Conservation (phyloP, 495 filamentous ascomycete species). For the Penicillium canariense region DNA sequence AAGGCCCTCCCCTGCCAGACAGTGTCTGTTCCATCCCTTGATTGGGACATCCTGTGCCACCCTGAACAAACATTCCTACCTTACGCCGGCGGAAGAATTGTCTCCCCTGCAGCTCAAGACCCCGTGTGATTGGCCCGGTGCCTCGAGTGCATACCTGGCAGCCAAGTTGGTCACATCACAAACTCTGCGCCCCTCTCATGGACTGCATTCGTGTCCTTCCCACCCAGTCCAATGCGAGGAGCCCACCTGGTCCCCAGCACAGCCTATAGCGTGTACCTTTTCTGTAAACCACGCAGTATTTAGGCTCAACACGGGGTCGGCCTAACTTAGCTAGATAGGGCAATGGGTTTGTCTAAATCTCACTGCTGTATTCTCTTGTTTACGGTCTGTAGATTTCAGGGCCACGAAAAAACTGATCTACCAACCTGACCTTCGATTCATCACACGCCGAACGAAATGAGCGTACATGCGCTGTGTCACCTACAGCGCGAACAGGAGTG, state of each 20-base stretch:
- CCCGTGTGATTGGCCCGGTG: slow-evolving; percentile 8
- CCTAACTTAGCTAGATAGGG: too few species aligned
- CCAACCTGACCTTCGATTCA: too few species aligned
- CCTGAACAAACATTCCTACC: slow-evolving; percentile 18
- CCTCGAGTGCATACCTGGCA: neutral
- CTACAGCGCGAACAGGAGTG: neutral
- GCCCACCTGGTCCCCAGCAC: too few species aligned
- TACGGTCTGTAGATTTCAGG: too few species aligned
- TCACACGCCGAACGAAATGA: neutral
- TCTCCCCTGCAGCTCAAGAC: slow-evolving; percentile 1
- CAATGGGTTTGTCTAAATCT: too few species aligned
- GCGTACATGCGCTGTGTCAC: neutral
- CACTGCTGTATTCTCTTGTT: too few species aligned
- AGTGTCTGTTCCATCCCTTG: slow-evolving; percentile 22
- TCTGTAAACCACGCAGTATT: too few species aligned
- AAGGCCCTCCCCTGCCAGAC: slow-evolving; percentile 7
- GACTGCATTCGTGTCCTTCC: slow-evolving; percentile 1
- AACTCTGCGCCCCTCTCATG: neutral
- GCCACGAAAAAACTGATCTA: too few species aligned
- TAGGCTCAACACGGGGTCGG: too few species aligned
- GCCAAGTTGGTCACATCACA: neutral
- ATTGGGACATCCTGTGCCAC: slow-evolving; percentile 14
- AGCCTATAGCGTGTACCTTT: too few species aligned
- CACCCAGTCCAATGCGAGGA: too few species aligned
- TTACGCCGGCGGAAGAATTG: slow-evolving; percentile 1